Conservation (phyloP, 2,329 filamentous ascomycete genomes). For the Penicillium sp. region DNA sequence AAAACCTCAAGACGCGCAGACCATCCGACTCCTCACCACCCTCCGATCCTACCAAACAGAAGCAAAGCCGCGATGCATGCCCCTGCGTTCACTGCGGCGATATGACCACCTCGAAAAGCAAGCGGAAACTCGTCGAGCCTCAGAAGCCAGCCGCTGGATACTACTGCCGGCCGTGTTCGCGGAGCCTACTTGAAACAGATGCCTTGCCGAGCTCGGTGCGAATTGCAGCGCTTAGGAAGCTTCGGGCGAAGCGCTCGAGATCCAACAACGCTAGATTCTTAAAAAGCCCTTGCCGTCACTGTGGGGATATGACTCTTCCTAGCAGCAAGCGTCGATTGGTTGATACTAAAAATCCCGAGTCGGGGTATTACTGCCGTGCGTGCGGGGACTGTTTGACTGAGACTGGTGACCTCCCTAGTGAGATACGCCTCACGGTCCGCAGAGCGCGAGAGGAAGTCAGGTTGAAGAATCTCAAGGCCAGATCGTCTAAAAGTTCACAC, state of each 20-base stretch:
- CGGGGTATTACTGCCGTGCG: slow-evolving; percentile 8
- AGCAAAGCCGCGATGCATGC: slow-evolving; percentile 6
- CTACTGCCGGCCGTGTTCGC: slow-evolving; percentile 7
- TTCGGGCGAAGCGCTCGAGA: neutral
- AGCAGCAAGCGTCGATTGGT: slow-evolving; percentile 10
- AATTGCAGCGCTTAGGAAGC: neutral
- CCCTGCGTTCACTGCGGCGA: slow-evolving; percentile 8
- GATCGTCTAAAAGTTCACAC: neutral
- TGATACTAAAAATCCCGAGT: neutral
- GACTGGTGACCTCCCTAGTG: slow-evolving; percentile 1
- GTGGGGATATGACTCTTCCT: slow-evolving; percentile 2
- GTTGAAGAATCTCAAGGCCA: neutral
- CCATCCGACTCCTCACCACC: neutral
- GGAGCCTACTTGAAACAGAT: slow-evolving; percentile 4
- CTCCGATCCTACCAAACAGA: neutral
- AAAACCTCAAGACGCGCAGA: neutral
- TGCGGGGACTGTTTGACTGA: neutral
- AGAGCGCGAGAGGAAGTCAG: slow-evolving; percentile 4
- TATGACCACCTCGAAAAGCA: slow-evolving; percentile 3
- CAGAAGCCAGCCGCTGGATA: slow-evolving; percentile 6
- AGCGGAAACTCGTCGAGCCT: slow-evolving; percentile 3
- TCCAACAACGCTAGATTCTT: neutral
- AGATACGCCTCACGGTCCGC: neutral
- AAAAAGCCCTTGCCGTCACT: slow-evolving; percentile 6
- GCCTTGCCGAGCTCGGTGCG: neutral